A percentile compares a stretch with the other conserved stretches of the same genome.
Evolutionary conservation across 2,329 filamentous ascomycete species (phyloP).

Genomic region (Penicillium griseofulvum): DNA sequence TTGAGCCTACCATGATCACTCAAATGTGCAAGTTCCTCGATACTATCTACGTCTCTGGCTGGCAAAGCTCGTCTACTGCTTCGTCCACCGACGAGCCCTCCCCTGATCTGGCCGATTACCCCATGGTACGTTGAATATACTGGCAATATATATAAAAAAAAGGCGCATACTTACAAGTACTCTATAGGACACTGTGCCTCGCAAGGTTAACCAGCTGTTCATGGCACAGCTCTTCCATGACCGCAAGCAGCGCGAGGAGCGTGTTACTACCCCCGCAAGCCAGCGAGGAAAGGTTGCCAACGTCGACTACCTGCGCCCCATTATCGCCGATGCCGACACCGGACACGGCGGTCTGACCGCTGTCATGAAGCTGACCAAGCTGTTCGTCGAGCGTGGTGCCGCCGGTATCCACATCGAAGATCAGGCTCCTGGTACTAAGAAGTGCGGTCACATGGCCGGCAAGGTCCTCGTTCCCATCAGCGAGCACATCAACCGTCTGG

Average conservation of each 20-base stretch:
- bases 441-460: slow-evolving; percentile 99
- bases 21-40: slow-evolving; percentile 99
- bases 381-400: slow-evolving; percentile 94
- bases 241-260: slow-evolving; percentile 96
- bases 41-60: slow-evolving; percentile 97
- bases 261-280: slow-evolving; percentile 70
- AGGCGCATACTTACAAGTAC: slow-evolving; percentile 13
- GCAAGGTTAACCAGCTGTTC: slow-evolving; percentile 97
- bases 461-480: slow-evolving; percentile 95
- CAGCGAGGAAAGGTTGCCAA: slow-evolving; percentile 73
- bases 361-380: slow-evolving; percentile 98
- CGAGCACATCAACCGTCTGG: slow-evolving; percentile 96
- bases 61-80: slow-evolving; percentile 96
- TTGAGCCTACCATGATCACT: slow-evolving; percentile 97
- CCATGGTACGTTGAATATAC: slow-evolving; percentile 60
- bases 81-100: slow-evolving; percentile 94
- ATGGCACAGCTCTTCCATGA: slow-evolving; percentile 99
- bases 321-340: slow-evolving; percentile 95
- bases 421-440: slow-evolving; percentile 97
- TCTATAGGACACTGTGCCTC: slow-evolving; percentile 84
- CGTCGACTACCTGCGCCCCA: slow-evolving; percentile 90
- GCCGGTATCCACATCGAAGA: slow-evolving; percentile 99
- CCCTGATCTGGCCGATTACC: slow-evolving; percentile 96
- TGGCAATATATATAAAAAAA: background rate
- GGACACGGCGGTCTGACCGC: slow-evolving; percentile 97